A percentile compares a stretch with the other conserved stretches of the same genome.
phyloP scores from a whole-genome alignment of 1,284 basidiomycete species.

The Ceratobasidium sp. region DNA sequence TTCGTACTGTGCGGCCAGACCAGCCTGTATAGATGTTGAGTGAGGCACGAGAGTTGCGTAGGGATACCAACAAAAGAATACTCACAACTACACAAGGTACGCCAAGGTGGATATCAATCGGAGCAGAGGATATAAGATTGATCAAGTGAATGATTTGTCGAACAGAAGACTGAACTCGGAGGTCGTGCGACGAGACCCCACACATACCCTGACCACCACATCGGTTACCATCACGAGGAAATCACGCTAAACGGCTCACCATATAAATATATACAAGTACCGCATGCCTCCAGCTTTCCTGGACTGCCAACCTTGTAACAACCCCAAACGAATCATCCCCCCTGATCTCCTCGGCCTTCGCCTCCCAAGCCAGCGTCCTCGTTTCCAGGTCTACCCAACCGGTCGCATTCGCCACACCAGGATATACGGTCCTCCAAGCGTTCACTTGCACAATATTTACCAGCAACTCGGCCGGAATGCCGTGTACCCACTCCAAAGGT shows the following conservation, averaged over 20 bases:
- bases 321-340: slow-evolving; percentile 16
- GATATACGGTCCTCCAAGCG: slow-evolving; percentile 5
- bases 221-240: background rate
- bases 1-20: slow-evolving; percentile 32
- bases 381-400: slow-evolving; percentile 16
- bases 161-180: slow-evolving; percentile 25
- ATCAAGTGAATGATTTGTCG: slow-evolving; percentile 30
- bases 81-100: slow-evolving; percentile 19
- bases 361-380: slow-evolving; percentile 4
- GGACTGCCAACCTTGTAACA: slow-evolving; percentile 18
- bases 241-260: slow-evolving; percentile 9
- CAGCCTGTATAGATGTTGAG: slow-evolving; percentile 7
- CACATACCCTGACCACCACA: slow-evolving; percentile 29
- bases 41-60: background rate
- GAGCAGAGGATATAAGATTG: background rate
- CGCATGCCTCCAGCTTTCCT: slow-evolving; percentile 41
- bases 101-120: slow-evolving; percentile 23
- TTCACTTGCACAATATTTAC: slow-evolving; percentile 1
- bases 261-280: slow-evolving; percentile 35
- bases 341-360: background rate
- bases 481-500: slow-evolving; percentile 26
- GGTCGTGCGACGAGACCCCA: background rate
- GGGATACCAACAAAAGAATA: background rate
- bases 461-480: slow-evolving; percentile 1
- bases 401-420: background rate